Evolutionary conservation across 1,284 basidiomycete genomes (phyloP).

Genomic region (Boletus mariae): DNA sequence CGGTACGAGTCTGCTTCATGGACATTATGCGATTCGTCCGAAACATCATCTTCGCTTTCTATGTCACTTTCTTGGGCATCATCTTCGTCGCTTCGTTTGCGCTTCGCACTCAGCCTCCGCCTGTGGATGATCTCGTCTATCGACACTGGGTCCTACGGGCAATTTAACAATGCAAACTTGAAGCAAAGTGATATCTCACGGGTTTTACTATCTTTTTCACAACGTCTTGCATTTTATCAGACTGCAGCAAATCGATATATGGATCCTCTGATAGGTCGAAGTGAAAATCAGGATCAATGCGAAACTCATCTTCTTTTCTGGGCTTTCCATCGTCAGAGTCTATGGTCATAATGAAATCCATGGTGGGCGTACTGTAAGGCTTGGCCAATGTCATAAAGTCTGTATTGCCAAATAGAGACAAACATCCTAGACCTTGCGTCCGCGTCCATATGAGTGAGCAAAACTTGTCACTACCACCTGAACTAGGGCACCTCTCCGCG

Average conservation of each 20-base stretch:
- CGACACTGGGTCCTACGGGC: constrained; percentile 68
- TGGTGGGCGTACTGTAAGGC: constrained; percentile 1
- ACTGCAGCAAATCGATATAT: constrained; percentile 51
- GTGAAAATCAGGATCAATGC: constrained; percentile 75
- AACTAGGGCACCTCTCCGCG: constrained; percentile 48
- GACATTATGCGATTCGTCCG: constrained; percentile 34
- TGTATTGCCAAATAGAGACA: constrained; percentile 20
- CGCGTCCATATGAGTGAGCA: constrained; percentile 17
- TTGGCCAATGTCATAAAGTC: too few species aligned
- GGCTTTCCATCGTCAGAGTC: constrained; percentile 59
- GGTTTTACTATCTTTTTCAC: constrained; percentile 62
- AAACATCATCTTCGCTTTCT: constrained; percentile 35
- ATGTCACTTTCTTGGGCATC: constrained; percentile 35
- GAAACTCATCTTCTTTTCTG: constrained; percentile 48
- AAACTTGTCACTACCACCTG: constrained; percentile 31
- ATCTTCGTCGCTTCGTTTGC: constrained; percentile 49
- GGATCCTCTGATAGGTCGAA: constrained; percentile 79
- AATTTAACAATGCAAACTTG: constrained; percentile 12
- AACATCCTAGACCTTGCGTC: constrained; percentile 9
- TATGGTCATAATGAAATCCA: constrained; percentile 77
- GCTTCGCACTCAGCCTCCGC: constrained; percentile 54
- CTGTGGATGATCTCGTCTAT: constrained; percentile 90
- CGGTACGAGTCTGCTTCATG: constrained; percentile 36
- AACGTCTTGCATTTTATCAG: constrained; percentile 44
- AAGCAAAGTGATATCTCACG: constrained; percentile 41